Evolutionary conservation across 2,329 filamentous ascomycete species (phyloP), one percentile per base, ranked within the genome.

Genomic region (Xylariomycetidae sp.): DNA sequence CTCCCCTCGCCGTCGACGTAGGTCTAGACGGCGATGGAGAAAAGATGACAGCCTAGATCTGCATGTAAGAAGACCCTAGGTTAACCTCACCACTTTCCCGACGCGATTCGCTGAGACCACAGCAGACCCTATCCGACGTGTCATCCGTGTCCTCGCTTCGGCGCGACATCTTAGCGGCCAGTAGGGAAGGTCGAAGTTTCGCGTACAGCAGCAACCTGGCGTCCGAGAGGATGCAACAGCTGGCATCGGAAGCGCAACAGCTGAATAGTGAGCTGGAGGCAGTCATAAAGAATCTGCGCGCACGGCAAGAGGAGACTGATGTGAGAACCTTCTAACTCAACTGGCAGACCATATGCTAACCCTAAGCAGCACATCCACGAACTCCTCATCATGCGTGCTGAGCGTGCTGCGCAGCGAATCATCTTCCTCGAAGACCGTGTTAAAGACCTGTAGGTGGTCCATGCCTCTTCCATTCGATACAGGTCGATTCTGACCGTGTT

Each of bases 361-460:
- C 12, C 29, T 34, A 19, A 16, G 10, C 45, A 76, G 65, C 75
- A 80, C 44, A 78, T 84, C 37, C 76, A 82, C 48, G 65, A 65
- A 16, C 56, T 82, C 19, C 68, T 82, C 15, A 65, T 77, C 32
- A 68, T 68, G 25, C 69, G 75, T 39, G 68, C 74, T 37, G 71
- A 80, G 50, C 64, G 64, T 23, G 68, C 78, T 31, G 68, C 72
- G 25, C 64, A 75, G 42, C 70, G 70, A 32, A 75, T 82, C 37
- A 63, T 76, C 16, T 70, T 74, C 37, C 63, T 83, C 10, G 75
- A 82, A 47, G 66, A 66, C 23, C 70, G 74, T 26, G 63, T 82
- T 26, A 50, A 64, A 25, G 68, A 78, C 40, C 61, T 83, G 72
- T 80, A 55, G 53, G 63, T 55, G 29, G 26, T 31, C 39, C 18